Conservation (phyloP, 306 rosid genomes). For the Malus fusca region DNA sequence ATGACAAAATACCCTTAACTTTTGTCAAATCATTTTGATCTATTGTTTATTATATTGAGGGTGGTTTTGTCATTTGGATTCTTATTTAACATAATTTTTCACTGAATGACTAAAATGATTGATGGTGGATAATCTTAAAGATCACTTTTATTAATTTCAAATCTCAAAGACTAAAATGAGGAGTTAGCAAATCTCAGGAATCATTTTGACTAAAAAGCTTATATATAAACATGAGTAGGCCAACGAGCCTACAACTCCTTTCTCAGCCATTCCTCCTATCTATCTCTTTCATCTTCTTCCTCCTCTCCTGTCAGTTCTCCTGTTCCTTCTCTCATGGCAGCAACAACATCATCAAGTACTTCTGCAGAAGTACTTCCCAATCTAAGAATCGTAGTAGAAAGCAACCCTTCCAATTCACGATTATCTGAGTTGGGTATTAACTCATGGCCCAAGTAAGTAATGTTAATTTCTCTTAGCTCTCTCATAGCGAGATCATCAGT, state of each 20-base stretch:
- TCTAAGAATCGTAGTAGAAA: conserved; percentile 17
- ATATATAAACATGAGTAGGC: conserved; percentile 15
- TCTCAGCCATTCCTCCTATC: background rate
- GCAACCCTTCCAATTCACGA: conserved; percentile 9
- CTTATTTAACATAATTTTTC: too few relatives aligned
- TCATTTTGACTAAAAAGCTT: too few relatives aligned
- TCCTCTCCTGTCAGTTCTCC: background rate
- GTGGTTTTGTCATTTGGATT: too few relatives aligned
- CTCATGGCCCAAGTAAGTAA: conserved; percentile 27
- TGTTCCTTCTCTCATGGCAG: conserved; percentile 27
- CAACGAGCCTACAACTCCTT: conserved; percentile 19
- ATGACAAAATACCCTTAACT: too few relatives aligned
- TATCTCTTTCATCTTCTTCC: conserved; percentile 5
- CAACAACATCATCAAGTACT: conserved; percentile 17
- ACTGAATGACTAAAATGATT: too few relatives aligned
- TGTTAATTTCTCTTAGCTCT: background rate
- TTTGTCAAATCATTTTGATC: too few relatives aligned
- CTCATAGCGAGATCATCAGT: background rate
- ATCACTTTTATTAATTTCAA: too few relatives aligned
- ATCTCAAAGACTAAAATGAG: accelerated
- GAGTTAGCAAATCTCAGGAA: accelerated
- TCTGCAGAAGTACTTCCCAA: conserved; percentile 1
- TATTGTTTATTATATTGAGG: too few relatives aligned
- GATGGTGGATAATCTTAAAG: accelerated
- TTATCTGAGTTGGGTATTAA: conserved; percentile 15